A percentile compares a stretch with the other conserved stretches of the same genome.
Conservation (phyloP, 345 rosid species). For the Eucalyptus tenuipes region DNA sequence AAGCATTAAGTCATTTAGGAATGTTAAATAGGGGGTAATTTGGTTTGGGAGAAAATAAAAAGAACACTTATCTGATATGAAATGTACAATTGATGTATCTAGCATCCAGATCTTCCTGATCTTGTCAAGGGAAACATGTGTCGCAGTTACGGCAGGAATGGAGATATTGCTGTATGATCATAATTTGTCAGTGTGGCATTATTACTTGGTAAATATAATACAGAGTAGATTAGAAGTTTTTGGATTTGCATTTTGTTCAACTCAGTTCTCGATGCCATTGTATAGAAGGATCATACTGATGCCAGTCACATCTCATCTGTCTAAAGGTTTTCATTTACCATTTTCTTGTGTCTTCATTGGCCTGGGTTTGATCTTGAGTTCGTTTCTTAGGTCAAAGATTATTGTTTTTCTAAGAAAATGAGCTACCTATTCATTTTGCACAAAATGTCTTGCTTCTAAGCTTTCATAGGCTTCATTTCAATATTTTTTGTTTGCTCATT, state of each 20-base stretch:
- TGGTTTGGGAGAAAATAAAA: not conserved
- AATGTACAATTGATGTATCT: not conserved
- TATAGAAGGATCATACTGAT: not conserved
- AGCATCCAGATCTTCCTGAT: not conserved
- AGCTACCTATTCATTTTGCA: not conserved
- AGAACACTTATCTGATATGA: not conserved
- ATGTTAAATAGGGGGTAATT: not conserved
- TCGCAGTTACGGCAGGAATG: not conserved
- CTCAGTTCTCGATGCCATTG: not conserved
- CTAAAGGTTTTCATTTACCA: not conserved
- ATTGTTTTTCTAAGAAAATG: not conserved
- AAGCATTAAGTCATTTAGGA: not conserved
- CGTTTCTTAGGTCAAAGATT: not conserved
- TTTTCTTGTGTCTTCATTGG: not conserved
- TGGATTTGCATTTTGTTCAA: not conserved
- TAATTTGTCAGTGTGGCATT: not conserved
- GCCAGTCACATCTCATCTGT: not conserved
- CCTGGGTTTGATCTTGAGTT: not conserved
- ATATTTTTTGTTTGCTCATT: not conserved
- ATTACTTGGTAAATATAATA: not conserved
- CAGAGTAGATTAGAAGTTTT: not conserved
- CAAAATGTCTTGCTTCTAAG: not conserved
- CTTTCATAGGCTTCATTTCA: not conserved
- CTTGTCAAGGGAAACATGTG: not conserved
- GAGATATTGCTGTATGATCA: not conserved